These are phyloP conservation scores for Cymbomonas tetramitiformis DNA, from an alignment of 139 green algal species.

Conservation along the genomic window DNA sequence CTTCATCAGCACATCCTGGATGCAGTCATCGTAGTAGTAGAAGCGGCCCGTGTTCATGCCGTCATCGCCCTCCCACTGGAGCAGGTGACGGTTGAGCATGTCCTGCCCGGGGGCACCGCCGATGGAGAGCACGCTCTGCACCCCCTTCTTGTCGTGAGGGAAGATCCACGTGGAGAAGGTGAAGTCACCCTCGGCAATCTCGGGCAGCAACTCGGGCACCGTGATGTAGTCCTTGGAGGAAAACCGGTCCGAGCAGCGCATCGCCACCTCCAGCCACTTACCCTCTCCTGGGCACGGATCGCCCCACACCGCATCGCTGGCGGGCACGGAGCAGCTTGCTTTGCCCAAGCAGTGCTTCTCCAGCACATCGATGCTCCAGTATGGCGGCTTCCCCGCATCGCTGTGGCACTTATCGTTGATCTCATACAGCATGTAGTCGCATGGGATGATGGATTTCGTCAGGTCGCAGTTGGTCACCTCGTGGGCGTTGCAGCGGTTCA, in stretches of 20 bases:
- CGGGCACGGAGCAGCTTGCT: constrained; percentile 5
- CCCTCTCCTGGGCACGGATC: constrained; percentile 8
- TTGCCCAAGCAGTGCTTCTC: constrained; percentile 15
- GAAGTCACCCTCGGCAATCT: neutral
- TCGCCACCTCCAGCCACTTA: constrained; percentile 21
- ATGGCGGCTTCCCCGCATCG: neutral
- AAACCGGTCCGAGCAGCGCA: constrained; percentile 20
- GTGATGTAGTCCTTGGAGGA: constrained; percentile 19
- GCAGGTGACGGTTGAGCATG: neutral
- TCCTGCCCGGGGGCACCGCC: constrained; percentile 5
- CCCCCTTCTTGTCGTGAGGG: constrained; percentile 9
- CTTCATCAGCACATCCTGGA: constrained; percentile 25
- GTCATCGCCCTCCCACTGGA: constrained; percentile 21
- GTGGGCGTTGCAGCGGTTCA: constrained; percentile 1
- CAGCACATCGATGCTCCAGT: constrained; percentile 7
- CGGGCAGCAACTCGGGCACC: constrained; percentile 5
- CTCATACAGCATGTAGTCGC: constrained; percentile 6
- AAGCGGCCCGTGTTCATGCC: constrained; percentile 15
- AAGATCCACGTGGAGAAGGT: constrained; percentile 20
- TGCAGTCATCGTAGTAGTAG: constrained; percentile 31
- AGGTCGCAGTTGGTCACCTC: constrained; percentile 11
- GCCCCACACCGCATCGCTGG: constrained; percentile 12
- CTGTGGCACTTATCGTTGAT: constrained; percentile 4
- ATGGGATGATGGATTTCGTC: neutral
- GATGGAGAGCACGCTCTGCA: constrained; percentile 23